Conservation (phyloP, 1,139 yeast species). For the Protomyces inundatus region DNA sequence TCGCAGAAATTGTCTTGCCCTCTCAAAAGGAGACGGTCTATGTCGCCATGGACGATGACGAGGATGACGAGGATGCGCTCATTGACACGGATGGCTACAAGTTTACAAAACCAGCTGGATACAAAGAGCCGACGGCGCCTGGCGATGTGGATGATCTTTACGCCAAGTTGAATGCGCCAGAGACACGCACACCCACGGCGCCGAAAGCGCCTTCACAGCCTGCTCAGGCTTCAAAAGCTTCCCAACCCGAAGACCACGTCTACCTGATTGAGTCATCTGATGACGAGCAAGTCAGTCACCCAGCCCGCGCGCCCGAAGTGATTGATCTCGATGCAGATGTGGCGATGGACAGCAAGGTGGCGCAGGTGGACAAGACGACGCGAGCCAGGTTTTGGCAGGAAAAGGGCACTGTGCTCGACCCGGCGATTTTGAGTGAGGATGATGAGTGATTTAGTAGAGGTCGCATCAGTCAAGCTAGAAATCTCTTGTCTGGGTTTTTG, state of each 20-base stretch:
- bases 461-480: no score
- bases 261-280: slow-evolving; percentile 22
- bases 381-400: slow-evolving; percentile 21
- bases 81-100: slow-evolving; percentile 15
- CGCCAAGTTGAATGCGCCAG: slow-evolving; percentile 14
- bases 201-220: background rate
- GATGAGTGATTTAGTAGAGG: no score
- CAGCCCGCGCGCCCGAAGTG: background rate
- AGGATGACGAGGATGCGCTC: slow-evolving; percentile 3
- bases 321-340: slow-evolving; percentile 13
- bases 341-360: slow-evolving; percentile 9
- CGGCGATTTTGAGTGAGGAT: background rate
- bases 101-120: slow-evolving; percentile 12
- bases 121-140: slow-evolving; percentile 12
- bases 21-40: background rate
- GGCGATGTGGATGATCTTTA: slow-evolving; percentile 21
- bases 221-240: background rate
- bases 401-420: slow-evolving; percentile 4
- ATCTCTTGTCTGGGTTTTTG: no score
- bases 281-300: slow-evolving; percentile 1
- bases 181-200: background rate
- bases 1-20: background rate
- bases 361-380: slow-evolving; percentile 8
- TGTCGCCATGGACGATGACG: slow-evolving; percentile 8
- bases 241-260: background rate